A percentile compares a stretch with the other conserved stretches of the same genome.
Evolutionary conservation across 768 basidiomycete genomes (phyloP).

Genomic region (Amanita pseudoporphyria): DNA sequence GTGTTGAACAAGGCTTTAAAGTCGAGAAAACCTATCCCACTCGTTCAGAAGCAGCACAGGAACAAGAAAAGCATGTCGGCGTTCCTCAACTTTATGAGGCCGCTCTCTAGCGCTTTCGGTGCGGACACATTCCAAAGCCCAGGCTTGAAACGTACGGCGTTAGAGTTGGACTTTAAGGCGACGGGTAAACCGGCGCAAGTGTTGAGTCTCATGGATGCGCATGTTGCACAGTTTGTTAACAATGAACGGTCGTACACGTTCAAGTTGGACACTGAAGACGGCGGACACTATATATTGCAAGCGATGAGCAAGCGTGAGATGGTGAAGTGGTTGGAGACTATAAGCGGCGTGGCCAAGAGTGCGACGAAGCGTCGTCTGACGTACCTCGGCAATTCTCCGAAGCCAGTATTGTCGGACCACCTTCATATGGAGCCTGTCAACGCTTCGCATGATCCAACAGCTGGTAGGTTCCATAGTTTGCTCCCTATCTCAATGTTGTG

Average conservation of each 20-base stretch:
- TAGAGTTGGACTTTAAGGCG: slow-evolving; percentile 67
- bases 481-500: not conserved
- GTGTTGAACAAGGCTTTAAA: slow-evolving; percentile 70
- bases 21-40: slow-evolving; percentile 35
- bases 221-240: slow-evolving; percentile 62
- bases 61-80: slow-evolving; percentile 86
- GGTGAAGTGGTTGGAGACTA: slow-evolving; percentile 68
- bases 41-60: slow-evolving; percentile 63
- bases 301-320: slow-evolving; percentile 62
- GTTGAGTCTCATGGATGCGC: slow-evolving; percentile 64
- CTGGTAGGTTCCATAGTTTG: slow-evolving; percentile 39
- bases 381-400: slow-evolving; percentile 69
- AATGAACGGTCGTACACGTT: slow-evolving; percentile 78
- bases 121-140: slow-evolving; percentile 41
- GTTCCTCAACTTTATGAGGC: slow-evolving; percentile 82
- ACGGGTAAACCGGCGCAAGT: slow-evolving; percentile 69
- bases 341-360: slow-evolving; percentile 59
- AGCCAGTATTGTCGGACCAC: slow-evolving; percentile 66
- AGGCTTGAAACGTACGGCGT: slow-evolving; percentile 47
- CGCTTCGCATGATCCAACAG: slow-evolving; percentile 60
- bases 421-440: slow-evolving; percentile 51
- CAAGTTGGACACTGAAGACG: slow-evolving; percentile 80
- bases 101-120: slow-evolving; percentile 78
- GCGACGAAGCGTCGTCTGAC: slow-evolving; percentile 74
- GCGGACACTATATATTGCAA: slow-evolving; percentile 75